Evolutionary conservation across 2,329 filamentous ascomycete species (phyloP), one percentile per base, ranked within the genome.

Genomic region (Aureobasidium lini): DNA sequence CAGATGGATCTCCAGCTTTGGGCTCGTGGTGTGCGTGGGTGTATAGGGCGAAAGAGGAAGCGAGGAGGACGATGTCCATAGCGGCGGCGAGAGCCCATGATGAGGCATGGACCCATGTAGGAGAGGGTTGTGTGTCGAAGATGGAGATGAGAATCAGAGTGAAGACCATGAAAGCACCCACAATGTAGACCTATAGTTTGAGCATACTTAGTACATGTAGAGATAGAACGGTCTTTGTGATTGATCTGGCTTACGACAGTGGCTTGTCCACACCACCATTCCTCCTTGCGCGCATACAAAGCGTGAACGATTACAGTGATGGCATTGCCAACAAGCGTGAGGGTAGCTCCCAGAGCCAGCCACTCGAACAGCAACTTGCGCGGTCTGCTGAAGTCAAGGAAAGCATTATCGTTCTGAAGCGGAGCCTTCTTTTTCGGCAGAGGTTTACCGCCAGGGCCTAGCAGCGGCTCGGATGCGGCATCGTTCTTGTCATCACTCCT

Each of bases 391-490:
- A 90, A 85, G 65, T 84, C 80, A 64, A 76, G 75, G 62, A 74
- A 75, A 29, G 67, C 65, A 63, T 74, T 71, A 66, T 78, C 77
- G 70, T 78, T 68, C 65, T 65, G 60, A 15, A 57, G 61, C n/a
- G 64, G 56, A 64, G 72, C 74, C 67, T 76, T 77, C 68, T 73
- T 84, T 70, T 85, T 88, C 61, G 90, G 91, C 57, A 96, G 78
- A 36, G 90, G 90, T 72, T 95, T 92, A 65, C 92, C 93, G 59
- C 90, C 92, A 1, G 92, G 91, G n/a, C 92, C 92, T 57, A 81
- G 85, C 64, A 82, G 81, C 61, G 75, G 71, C 43, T 74, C 70
- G 66, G 63, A 57, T 63, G 61, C 7, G 66, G 77, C 71, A 47
- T 75, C 71, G 63, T 73, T 72, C 63, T 77, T 75, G 65, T 75